Percentiles rank a stretch among this genome's conserved stretches.
Conservation (phyloP, 768 basidiomycete species). For the Hypholoma fasciculare region DNA sequence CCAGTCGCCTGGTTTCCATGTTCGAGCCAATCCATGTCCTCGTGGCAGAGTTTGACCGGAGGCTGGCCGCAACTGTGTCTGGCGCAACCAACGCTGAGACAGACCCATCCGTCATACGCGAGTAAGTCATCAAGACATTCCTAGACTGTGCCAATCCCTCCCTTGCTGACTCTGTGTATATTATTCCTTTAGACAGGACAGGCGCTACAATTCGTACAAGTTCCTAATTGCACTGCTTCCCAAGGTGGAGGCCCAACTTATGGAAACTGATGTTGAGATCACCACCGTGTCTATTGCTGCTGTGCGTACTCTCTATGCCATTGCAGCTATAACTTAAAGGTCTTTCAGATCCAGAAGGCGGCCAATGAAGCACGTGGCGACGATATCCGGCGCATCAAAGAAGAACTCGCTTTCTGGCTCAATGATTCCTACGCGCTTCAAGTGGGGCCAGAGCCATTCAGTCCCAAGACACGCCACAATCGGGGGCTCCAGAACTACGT, state of each 20-base stretch:
- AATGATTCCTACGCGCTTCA: not conserved
- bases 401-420: not conserved
- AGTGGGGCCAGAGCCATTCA: not conserved
- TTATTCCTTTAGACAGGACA: not conserved
- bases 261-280: not conserved
- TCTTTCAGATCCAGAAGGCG: not conserved
- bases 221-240: not conserved
- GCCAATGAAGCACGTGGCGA: not conserved
- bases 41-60: not conserved
- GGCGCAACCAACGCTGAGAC: not conserved
- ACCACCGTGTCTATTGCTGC: not conserved
- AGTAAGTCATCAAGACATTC: not conserved
- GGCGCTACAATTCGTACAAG: not conserved
- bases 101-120: not conserved
- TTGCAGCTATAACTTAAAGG: not conserved
- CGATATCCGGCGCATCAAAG: not conserved
- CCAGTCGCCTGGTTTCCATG: not conserved
- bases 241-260: not conserved
- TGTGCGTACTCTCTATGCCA: not conserved
- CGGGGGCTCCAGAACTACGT: not conserved
- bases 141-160: not conserved
- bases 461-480: not conserved
- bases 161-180: not conserved
- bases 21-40: not conserved
- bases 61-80: not conserved